These are phyloP conservation scores for Schizonepeta tenuifolia DNA, from an alignment of 257 asterid genomes.

Conservation along the genomic window DNA sequence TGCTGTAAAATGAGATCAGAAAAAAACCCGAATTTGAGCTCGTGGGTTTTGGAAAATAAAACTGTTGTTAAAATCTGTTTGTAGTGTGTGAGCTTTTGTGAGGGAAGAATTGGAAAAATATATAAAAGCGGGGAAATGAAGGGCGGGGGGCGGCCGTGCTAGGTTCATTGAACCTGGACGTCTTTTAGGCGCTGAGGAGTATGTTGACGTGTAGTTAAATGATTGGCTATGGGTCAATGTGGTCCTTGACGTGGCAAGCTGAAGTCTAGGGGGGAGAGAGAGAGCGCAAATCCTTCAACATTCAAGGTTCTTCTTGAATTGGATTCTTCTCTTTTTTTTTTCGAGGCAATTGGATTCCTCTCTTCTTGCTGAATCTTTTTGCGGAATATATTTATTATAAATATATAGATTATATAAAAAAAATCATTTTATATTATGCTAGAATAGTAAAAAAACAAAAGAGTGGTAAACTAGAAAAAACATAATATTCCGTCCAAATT, in stretches of 20 bases:
- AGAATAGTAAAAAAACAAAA: no score
- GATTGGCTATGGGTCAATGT: constrained; percentile 35
- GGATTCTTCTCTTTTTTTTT: constrained; percentile 29
- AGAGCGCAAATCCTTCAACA: constrained; percentile 18
- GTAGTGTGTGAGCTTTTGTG: constrained; percentile 20
- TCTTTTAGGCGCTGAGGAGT: constrained; percentile 31
- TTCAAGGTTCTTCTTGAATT: constrained; percentile 27
- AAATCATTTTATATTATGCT: no score
- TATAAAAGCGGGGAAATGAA: constrained; percentile 28
- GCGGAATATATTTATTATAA: no score
- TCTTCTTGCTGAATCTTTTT: neutral
- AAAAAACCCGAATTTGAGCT: constrained; percentile 8
- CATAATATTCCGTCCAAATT: no score
- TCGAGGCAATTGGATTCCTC: no score
- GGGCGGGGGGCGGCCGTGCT: constrained; percentile 28
- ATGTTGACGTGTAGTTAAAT: constrained; percentile 39
- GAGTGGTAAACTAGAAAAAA: no score
- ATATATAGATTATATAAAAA: no score
- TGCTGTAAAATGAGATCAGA: neutral
- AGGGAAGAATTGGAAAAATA: constrained; percentile 11
- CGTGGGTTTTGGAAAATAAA: constrained; percentile 39
- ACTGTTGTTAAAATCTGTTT: constrained; percentile 4
- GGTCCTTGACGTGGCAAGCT: constrained; percentile 44
- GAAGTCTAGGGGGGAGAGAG: neutral
- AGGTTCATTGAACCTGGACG: constrained; percentile 88